Percentiles rank a stretch among this genome's conserved stretches.
phyloP scores from a whole-genome alignment of 805 yeast genomes.

The Wilhelminamyces savonicus region DNA sequence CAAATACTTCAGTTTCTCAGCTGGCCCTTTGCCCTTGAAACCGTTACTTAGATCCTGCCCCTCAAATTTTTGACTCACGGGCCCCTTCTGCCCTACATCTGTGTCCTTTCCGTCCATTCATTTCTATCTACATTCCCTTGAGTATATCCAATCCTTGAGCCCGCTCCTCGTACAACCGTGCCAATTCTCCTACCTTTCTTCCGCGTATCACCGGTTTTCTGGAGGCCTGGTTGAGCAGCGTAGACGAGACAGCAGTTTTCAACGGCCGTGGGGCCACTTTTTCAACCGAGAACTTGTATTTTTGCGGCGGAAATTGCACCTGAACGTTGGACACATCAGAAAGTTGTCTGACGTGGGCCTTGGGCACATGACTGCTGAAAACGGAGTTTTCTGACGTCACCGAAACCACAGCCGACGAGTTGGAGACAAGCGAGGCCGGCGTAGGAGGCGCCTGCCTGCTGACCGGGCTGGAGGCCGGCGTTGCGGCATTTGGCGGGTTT shows the following conservation, averaged over 20 bases:
- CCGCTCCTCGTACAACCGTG: slow-evolving; percentile 59
- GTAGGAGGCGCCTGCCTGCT: slow-evolving; percentile 1
- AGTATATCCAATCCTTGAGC: slow-evolving; percentile 33
- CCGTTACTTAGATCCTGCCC: no score
- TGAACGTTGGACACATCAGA: slow-evolving; percentile 18
- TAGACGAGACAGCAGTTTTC: no score
- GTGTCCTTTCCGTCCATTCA: no score
- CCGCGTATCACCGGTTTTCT: slow-evolving; percentile 46
- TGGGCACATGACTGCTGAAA: background rate
- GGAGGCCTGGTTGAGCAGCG: no score
- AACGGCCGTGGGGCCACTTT: slow-evolving; percentile 1
- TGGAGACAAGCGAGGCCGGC: no score
- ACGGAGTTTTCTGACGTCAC: no score
- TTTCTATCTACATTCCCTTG: slow-evolving; percentile 17
- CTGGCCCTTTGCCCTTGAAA: no score
- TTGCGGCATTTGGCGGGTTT: slow-evolving; percentile 1
- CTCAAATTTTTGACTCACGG: no score
- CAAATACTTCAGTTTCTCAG: no score
- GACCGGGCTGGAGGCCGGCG: slow-evolving; percentile 4
- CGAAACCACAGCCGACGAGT: no score
- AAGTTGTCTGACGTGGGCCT: slow-evolving; percentile 4
- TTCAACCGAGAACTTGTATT: slow-evolving; percentile 20
- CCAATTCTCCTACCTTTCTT: slow-evolving; percentile 55
- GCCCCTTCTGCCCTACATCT: no score
- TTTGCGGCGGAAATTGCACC: slow-evolving; percentile 33